Percentiles rank a stretch among this genome's conserved stretches.
Evolutionary conservation across 441 rosid genomes (phyloP).

Genomic region (Breynia disticha): DNA sequence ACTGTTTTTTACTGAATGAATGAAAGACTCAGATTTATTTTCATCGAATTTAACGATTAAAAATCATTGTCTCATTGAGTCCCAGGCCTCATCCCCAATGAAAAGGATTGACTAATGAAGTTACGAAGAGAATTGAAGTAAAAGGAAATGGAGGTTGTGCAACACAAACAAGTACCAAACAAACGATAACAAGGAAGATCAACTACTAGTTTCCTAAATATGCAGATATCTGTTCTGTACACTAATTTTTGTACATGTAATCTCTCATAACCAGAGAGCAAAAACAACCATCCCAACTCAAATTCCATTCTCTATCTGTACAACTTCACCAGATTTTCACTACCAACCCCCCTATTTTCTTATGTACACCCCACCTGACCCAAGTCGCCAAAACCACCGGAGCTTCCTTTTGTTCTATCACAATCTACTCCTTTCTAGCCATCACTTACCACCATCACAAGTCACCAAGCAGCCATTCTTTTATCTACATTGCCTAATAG

Average conservation of each 20-base stretch:
- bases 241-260: slow-evolving; percentile 15
- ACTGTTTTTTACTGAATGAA: too few species aligned
- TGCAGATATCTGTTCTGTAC: slow-evolving; percentile 20
- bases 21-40: too few species aligned
- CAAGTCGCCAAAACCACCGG: slow-evolving; percentile 5
- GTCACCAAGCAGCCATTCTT: slow-evolving; percentile 2
- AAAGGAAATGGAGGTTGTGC: too few species aligned
- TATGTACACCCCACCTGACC: slow-evolving; percentile 18
- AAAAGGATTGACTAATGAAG: too few species aligned
- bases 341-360: slow-evolving; percentile 12
- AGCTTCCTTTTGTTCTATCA: slow-evolving; percentile 27
- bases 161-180: too few species aligned
- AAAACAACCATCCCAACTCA: slow-evolving; percentile 4
- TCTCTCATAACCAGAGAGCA: background rate
- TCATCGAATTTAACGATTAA: too few species aligned
- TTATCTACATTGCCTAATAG: slow-evolving; percentile 36
- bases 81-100: too few species aligned
- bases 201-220: background rate
- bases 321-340: slow-evolving; percentile 14
- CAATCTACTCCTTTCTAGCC: slow-evolving; percentile 26
- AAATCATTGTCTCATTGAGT: too few species aligned
- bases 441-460: slow-evolving; percentile 1
- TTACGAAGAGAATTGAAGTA: too few species aligned
- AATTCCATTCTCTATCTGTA: slow-evolving; percentile 13
- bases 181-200: too few species aligned